Base-by-base conservation (phyloP, 2,329 filamentous ascomycete species). In the Sordariomycetes sp. region DNA sequence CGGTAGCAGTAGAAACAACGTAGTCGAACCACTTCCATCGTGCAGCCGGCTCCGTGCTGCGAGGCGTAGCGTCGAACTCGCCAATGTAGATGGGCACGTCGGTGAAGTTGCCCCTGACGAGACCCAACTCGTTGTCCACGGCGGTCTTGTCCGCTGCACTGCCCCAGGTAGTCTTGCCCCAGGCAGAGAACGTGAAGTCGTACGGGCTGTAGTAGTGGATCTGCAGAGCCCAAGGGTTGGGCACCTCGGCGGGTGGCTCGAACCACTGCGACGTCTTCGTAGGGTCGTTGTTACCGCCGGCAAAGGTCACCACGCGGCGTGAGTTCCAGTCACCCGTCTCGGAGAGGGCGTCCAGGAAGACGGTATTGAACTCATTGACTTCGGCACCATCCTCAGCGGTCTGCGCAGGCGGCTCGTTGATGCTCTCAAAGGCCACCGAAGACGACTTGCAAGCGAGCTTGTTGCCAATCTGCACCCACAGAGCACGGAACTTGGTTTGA, bases 171-270 rank as follows among this genome's bases (percentile, higher is more conserved):
- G 73, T 76, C 46, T 72, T 73, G 17, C 74, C 74, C 72, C 71
- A 78, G 10, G 65, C 53, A 31, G 53, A 39, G 43, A 66, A 65
- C 12, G 62, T 54, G 32, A 66, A 64, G 39, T 66, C 64, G 51
- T 68, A 74, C 9, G 70, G 71, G 8, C 61, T 65, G 52, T 78
- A 79, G 50, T 76, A 77, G 45, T 79, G 75, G 46, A 72, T 76
- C 46, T 78, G 72, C 20, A 78, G 60, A 1, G 67, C 72, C 63
- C 70, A 77, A 1, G 73, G 72, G 37, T 74, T 72, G 10, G 61
- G 61, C 26, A 66, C 69, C 20, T 64, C 61, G 2, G 51, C 49
- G 1, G 69, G 68, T 8, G 53, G 53, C 38, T 63, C 51, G 43
- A 78, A 77, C 63, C 64, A 76, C 39, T 70, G 51, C 2, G 58